Base-by-base conservation (phyloP, 768 basidiomycete species). In the Hortiboletus campestris region DNA sequence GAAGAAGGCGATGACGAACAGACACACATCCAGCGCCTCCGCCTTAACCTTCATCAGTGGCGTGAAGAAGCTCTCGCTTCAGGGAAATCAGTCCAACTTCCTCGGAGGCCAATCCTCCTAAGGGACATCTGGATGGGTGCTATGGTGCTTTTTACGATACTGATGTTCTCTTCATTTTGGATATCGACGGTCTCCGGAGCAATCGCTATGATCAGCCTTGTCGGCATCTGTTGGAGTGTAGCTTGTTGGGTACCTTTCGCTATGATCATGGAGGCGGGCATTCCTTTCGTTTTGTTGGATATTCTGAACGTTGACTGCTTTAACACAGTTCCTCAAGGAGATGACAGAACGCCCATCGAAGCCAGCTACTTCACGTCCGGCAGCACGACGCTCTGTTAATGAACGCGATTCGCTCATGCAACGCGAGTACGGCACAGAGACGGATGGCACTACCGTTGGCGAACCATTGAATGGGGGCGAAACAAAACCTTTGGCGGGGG, bases 211-310 rank as follows among this genome's bases (percentile, higher is more conserved):
- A 90, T 97, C 53, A 85, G 85, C 49, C 67, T 95, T 49, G 84
- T 96, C 22, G 95, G 95, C 41, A 88, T 97, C 36, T 95, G 89
- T 70, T 98, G 95, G 95, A 91, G 94, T 11, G 91, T 97, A 39
- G 92, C 95, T n/a, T 92, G 91, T 75, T 97, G 95, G 95, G 91
- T 92, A 16, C 94, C 94, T 3, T 97, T 97, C 62, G 90, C 94
- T 19, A 94, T 97, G 65, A 92, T 98, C 73, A 98, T 98, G 94
- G 94, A 95, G 84, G 93, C 84, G 59, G 47, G 80, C 63, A 5
- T 28, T 89, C 79, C 85, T 85, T 34, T 58, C 9, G 3, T 34
- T 35, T n/a, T 45, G 11, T 40, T 47, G 36, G 16, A 22, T n/a
- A 16, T 53, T 31, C 22, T 17, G n/a, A 41, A 20, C 41, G 20